Evolutionary conservation across 305 asterid species (phyloP).

Genomic region (Fraxinus platypoda): DNA sequence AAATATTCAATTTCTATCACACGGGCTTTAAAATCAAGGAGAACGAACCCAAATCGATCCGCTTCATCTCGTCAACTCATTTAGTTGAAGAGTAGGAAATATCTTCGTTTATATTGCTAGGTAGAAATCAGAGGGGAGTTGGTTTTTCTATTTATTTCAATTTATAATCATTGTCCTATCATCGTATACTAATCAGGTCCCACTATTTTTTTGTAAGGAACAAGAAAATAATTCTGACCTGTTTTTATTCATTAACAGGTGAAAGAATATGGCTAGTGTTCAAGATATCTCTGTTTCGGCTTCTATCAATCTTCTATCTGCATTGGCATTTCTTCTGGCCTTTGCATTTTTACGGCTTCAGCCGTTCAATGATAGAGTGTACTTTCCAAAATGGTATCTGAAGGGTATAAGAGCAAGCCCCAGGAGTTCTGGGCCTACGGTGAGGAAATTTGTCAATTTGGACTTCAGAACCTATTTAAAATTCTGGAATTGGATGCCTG

Average conservation of each 20-base stretch:
- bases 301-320: conserved; percentile 75
- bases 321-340: conserved; percentile 79
- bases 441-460: conserved; percentile 62
- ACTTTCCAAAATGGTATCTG: conserved; percentile 93
- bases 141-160: not conserved
- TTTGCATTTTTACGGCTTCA: conserved; percentile 90
- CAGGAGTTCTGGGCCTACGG: conserved; percentile 50
- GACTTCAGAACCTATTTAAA: conserved; percentile 63
- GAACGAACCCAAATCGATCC: not conserved
- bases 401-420: conserved; percentile 94
- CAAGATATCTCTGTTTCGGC: conserved; percentile 69
- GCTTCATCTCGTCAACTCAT: not conserved
- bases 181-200: not conserved
- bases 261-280: conserved; percentile 65
- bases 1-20: not conserved
- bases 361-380: conserved; percentile 84
- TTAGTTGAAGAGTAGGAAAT: not conserved
- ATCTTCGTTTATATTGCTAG: not conserved
- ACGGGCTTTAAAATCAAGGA: not conserved
- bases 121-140: not conserved
- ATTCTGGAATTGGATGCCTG: conserved; percentile 97
- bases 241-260: conserved; percentile 30
- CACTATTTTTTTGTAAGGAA: not conserved
- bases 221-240: conserved; percentile 1
- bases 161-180: not conserved